Evolutionary conservation across 805 yeast genomes (phyloP), one percentile per base, ranked within the genome.

Genomic region (Schwanniomyces sp.): DNA sequence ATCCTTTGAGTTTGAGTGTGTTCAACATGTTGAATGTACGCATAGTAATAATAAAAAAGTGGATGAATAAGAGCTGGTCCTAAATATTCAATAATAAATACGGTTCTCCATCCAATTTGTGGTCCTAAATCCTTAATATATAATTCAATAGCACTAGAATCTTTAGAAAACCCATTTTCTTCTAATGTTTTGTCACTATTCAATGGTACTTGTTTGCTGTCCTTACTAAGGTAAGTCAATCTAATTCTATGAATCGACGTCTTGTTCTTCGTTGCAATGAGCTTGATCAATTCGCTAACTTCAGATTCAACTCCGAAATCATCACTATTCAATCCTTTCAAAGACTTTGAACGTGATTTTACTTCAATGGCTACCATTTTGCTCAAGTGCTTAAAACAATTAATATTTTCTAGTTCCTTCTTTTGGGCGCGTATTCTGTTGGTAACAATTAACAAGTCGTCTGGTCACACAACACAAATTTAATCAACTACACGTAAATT

Each of bases 81-180:
- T 14, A 88, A 56, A 64, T 94, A 94, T 70, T 94, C 99, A 53
- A 89, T 72, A 44, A 89, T 57, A 62, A 84, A 94, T n/a, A 92
- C 98, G 3, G 90, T 79, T 69, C 87, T 80, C 97, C 97, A 94
- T 4, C 85, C 84, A 49, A 94, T 81, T 69, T 94, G 99, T 0
- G 91, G 91, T 17, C 99, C 99, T 51, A 92, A 74, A 62, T 92
- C 99, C 65, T 92, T 91, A 46, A 87, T 87, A 53, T 70, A 80
- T 11, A 91, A 71, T 11, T 69, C 74, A 21, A 74, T 57, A 8
- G 72, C 54, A 2, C 52, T 40, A 10, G 58, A 59, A 0, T 61
- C 66, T 9, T 64, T 69, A 18, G 69, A 67, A 37, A 72, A 60
- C 1, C 80, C 80, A 49, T 76, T 77, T n/a, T 67, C 74, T 28